These are phyloP conservation scores for Elymus sibiricus DNA, from an alignment of 176 grass and related monocot genomes.

Conservation along the genomic window DNA sequence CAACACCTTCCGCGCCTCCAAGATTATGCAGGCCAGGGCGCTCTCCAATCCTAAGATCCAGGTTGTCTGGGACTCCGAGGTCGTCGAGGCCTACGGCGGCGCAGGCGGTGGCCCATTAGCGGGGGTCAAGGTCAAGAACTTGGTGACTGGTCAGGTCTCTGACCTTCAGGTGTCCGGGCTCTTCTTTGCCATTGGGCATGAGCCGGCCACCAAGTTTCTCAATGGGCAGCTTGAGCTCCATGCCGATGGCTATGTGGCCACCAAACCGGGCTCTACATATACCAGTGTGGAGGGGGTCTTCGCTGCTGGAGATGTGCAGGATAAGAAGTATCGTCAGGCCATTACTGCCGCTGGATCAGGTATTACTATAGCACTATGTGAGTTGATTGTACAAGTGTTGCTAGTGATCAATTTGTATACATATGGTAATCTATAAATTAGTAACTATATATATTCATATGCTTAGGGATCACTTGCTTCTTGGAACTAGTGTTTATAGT, in stretches of 20 bases:
- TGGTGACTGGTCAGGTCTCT: conserved; percentile 50
- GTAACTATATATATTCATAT: background rate
- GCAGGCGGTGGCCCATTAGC: conserved; percentile 44
- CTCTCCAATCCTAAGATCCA: conserved; percentile 85
- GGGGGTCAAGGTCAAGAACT: conserved; percentile 78
- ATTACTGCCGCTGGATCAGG: conserved; percentile 91
- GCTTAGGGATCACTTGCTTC: background rate
- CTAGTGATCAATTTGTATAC: background rate
- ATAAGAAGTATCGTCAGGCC: conserved; percentile 94
- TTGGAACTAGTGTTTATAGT: background rate
- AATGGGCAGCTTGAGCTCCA: conserved; percentile 83
- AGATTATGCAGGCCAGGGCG: conserved; percentile 91
- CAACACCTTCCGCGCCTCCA: conserved; percentile 68
- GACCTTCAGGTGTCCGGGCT: conserved; percentile 75
- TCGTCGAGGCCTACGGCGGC: conserved; percentile 75
- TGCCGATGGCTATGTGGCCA: conserved; percentile 71
- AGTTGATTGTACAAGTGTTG: background rate
- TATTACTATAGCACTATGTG: background rate
- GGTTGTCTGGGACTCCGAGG: conserved; percentile 78
- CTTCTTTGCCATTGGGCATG: conserved; percentile 93
- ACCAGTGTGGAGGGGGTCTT: conserved; percentile 93
- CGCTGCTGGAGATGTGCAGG: conserved; percentile 88
- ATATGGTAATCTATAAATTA: background rate
- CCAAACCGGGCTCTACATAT: conserved; percentile 70
- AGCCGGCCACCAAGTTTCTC: conserved; percentile 93